Conservation (phyloP, 2,329 filamentous ascomycete species). For the Metarhizium guizhouense region DNA sequence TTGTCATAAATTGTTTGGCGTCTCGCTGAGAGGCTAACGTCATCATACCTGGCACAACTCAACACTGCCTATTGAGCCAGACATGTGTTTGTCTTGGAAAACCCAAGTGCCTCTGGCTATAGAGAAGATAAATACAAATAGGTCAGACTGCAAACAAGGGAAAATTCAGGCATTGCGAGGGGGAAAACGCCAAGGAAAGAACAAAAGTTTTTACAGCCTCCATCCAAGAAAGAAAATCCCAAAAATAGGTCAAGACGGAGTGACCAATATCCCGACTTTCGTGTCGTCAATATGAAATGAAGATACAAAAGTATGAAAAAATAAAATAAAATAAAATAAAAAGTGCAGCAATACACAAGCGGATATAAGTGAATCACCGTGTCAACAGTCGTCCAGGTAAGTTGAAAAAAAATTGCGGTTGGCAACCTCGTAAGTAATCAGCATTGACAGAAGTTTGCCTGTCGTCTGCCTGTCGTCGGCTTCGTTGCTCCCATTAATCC, state of each 20-base stretch:
- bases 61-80: background rate
- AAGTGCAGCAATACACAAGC: background rate
- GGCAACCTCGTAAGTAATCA: background rate
- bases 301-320: no score
- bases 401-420: background rate
- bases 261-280: background rate
- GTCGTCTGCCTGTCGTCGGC: conserved; percentile 2
- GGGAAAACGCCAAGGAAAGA: conserved; percentile 3
- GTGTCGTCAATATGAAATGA: background rate
- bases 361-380: conserved; percentile 2
- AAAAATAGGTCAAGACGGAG: background rate
- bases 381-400: background rate
- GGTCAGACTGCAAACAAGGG: background rate
- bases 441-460: background rate
- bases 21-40: background rate
- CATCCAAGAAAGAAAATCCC: background rate
- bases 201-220: background rate
- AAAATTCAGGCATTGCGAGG: background rate
- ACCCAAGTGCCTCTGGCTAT: background rate
- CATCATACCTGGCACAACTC: background rate
- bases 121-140: background rate
- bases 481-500: background rate
- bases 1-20: background rate
- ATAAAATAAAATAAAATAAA: background rate
- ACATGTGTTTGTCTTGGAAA: background rate